phyloP scores from a whole-genome alignment of 139 green algal species.

The Chara braunii region DNA sequence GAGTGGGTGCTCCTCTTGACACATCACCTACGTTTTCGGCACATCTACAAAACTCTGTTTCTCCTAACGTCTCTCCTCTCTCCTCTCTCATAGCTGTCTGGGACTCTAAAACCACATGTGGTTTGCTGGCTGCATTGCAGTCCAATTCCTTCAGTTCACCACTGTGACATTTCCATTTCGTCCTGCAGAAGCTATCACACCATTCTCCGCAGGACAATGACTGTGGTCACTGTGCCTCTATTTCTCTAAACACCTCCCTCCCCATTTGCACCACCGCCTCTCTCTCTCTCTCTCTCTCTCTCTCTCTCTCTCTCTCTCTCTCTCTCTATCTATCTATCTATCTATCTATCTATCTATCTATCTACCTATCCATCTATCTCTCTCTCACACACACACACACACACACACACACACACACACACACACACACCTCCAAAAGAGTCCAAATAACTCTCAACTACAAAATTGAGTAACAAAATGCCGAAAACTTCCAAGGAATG shows the following conservation, averaged over 20 bases:
- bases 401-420: neutral
- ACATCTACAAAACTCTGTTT: too few species aligned
- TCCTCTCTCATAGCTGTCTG: too few species aligned
- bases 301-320: neutral
- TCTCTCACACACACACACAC: constrained; percentile 1
- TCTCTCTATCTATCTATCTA: neutral
- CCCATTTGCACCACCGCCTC: neutral
- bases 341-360: neutral
- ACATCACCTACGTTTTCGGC: too few species aligned
- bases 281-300: neutral
- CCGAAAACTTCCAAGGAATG: too few species aligned
- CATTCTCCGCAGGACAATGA: neutral
- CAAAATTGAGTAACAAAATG: neutral
- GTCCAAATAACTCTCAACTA: neutral
- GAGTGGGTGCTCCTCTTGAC: too few species aligned
- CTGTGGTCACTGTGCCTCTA: neutral
- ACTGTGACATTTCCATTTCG: too few species aligned
- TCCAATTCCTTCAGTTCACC: too few species aligned
- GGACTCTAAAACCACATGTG: too few species aligned
- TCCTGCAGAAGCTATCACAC: neutral
- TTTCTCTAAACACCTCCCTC: neutral
- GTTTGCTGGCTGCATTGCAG: too few species aligned
- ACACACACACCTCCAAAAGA: neutral
- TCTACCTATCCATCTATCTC: neutral
- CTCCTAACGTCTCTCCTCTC: too few species aligned